A percentile compares a stretch with the other conserved stretches of the same genome.
Conservation (phyloP, 306 rosid species). For the Cyclanthera cordifolia region DNA sequence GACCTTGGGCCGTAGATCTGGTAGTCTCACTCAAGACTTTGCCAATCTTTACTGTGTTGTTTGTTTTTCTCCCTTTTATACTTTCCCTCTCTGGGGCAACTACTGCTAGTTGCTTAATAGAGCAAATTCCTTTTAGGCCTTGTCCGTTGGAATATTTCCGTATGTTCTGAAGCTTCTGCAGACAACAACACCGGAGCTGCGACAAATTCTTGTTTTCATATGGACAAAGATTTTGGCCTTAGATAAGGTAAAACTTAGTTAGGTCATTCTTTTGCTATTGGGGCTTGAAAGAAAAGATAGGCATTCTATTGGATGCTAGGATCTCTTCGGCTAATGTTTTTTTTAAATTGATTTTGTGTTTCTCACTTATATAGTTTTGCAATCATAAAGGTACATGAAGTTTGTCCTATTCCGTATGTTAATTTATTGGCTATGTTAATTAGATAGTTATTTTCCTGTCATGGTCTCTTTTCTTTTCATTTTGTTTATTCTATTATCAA, state of each 20-base stretch:
- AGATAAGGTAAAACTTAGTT: slow-evolving; percentile 51
- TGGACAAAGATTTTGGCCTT: slow-evolving; percentile 99
- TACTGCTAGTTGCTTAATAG: slow-evolving; percentile 14
- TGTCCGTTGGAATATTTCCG: slow-evolving; percentile 97
- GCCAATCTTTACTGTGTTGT: background rate
- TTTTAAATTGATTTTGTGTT: background rate
- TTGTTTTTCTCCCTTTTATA: slow-evolving; percentile 10
- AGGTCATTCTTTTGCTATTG: slow-evolving; percentile 10
- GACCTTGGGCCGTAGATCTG: slow-evolving; percentile 99
- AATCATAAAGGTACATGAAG: background rate
- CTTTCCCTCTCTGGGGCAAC: background rate
- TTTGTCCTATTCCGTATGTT: too few relatives aligned
- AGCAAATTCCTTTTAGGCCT: slow-evolving; percentile 36
- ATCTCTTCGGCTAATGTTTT: background rate
- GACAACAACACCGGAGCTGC: slow-evolving; percentile 87
- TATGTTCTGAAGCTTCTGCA: slow-evolving; percentile 88
- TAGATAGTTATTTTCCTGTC: too few relatives aligned
- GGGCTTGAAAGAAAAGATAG: background rate
- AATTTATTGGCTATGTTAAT: too few relatives aligned
- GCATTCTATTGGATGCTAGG: background rate
- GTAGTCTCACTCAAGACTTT: slow-evolving; percentile 33
- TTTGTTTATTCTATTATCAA: background rate
- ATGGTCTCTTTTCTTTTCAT: background rate
- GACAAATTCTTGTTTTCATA: slow-evolving; percentile 91
- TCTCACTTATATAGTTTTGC: background rate